These are phyloP conservation scores for Yarrowia sp. DNA, from an alignment of 805 yeast genomes.

Conservation along the genomic window DNA sequence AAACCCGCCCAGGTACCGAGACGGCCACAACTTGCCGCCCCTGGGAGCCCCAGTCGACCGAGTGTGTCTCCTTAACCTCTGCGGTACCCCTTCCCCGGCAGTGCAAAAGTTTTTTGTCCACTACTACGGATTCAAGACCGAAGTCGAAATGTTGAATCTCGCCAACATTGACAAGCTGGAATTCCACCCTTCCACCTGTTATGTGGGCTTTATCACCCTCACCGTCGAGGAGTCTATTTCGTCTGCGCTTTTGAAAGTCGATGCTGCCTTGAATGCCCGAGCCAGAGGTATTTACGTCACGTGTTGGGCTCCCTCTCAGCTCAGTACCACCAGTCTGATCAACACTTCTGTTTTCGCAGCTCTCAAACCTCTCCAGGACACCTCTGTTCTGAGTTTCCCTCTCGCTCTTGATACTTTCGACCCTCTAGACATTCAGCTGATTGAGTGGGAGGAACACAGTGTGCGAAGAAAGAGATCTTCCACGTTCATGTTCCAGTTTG, in stretches of 20 bases:
- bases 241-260: slow-evolving; percentile 25
- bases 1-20: slow-evolving; percentile 7
- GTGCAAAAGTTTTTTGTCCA: slow-evolving; percentile 23
- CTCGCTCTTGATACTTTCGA: slow-evolving; percentile 16
- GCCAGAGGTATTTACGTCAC: slow-evolving; percentile 13
- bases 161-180: slow-evolving; percentile 11
- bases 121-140: slow-evolving; percentile 25
- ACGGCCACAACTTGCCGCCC: slow-evolving; percentile 3
- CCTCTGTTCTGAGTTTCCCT: slow-evolving; percentile 16
- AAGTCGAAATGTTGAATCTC: slow-evolving; percentile 2
- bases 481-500: slow-evolving; percentile 1
- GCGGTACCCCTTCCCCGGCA: slow-evolving; percentile 8
- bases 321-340: slow-evolving; percentile 5
- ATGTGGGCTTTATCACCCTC: slow-evolving; percentile 9
- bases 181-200: slow-evolving; percentile 4
- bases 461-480: slow-evolving; percentile 20
- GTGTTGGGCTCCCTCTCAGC: slow-evolving; percentile 13
- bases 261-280: slow-evolving; percentile 19
- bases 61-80: slow-evolving; percentile 27
- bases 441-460: slow-evolving; percentile 31
- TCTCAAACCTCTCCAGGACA: slow-evolving; percentile 14
- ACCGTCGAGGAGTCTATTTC: slow-evolving; percentile 17
- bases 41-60: slow-evolving; percentile 29
- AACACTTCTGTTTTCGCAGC: slow-evolving; percentile 9
- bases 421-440: slow-evolving; percentile 32